Conservation (phyloP, 805 yeast genomes). For the Candida vartiovaarae region DNA sequence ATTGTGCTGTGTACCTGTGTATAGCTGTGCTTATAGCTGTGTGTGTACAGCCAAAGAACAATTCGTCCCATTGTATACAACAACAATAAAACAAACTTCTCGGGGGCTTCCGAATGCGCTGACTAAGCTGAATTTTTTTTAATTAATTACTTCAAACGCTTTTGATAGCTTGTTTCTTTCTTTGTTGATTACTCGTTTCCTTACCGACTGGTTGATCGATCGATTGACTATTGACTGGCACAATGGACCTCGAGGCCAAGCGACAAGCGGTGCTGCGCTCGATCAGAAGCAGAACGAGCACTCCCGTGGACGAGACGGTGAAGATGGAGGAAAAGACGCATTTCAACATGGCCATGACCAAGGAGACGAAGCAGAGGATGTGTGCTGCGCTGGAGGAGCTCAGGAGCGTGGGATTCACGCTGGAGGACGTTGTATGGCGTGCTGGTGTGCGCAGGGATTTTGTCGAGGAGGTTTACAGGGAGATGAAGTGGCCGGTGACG, state of each 20-base stretch:
- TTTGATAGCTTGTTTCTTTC: not conserved
- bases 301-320: conserved; percentile 2
- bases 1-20: too few relatives aligned
- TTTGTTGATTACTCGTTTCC: too few relatives aligned
- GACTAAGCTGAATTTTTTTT: not conserved
- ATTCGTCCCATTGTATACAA: too few relatives aligned
- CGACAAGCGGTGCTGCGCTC: conserved; percentile 22
- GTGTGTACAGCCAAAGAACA: too few relatives aligned
- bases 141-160: not conserved
- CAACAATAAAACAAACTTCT: too few relatives aligned
- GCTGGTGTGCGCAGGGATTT: conserved; percentile 16
- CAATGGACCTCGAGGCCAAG: conserved; percentile 15
- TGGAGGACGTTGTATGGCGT: conserved; percentile 13
- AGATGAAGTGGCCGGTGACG: conserved; percentile 17
- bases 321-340: not conserved
- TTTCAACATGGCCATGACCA: not conserved
- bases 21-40: too few relatives aligned
- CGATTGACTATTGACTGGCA: too few relatives aligned
- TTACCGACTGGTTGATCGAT: too few relatives aligned
- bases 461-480: conserved; percentile 11
- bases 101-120: not conserved
- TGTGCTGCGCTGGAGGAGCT: conserved; percentile 13
- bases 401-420: conserved; percentile 19
- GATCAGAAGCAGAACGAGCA: conserved; percentile 8
- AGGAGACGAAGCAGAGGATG: conserved; percentile 1